Conservation (phyloP, 1,284 basidiomycete species). For the Moesziomyces sp. region DNA sequence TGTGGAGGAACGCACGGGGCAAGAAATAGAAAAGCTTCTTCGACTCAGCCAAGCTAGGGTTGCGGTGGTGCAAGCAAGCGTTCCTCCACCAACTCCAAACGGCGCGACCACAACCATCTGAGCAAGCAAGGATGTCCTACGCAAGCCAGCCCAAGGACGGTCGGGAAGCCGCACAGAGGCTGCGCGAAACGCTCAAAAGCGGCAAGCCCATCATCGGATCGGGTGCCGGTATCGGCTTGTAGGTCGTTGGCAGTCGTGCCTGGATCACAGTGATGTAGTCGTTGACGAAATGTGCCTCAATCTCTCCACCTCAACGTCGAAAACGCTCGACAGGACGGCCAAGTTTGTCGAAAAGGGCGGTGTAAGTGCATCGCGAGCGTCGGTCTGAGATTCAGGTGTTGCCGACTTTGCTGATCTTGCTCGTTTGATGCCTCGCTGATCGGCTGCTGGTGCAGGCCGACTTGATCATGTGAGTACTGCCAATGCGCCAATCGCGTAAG, state of each 20-base stretch:
- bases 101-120: not conserved
- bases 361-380: conserved; percentile 1
- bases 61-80: not conserved
- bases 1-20: conserved; percentile 19
- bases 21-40: not conserved
- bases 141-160: conserved; percentile 28
- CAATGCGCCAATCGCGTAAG: not conserved
- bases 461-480: conserved; percentile 29
- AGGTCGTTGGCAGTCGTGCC: not conserved
- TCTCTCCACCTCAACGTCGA: not conserved
- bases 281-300: not conserved
- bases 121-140: conserved; percentile 19
- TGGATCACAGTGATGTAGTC: not conserved
- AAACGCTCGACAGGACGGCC: conserved; percentile 13
- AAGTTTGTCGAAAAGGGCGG: conserved; percentile 48
- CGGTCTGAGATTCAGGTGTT: no score
- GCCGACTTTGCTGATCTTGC: not conserved
- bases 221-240: conserved; percentile 47
- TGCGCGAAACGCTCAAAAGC: conserved; percentile 20
- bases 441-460: conserved; percentile 8
- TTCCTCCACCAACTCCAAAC: not conserved
- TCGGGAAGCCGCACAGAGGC: conserved; percentile 32
- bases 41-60: not conserved
- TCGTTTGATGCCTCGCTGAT: no score
- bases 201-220: conserved; percentile 46